These are phyloP conservation scores for Tricholoma hemisulphureum DNA, from an alignment of 768 basidiomycete species.

Conservation along the genomic window DNA sequence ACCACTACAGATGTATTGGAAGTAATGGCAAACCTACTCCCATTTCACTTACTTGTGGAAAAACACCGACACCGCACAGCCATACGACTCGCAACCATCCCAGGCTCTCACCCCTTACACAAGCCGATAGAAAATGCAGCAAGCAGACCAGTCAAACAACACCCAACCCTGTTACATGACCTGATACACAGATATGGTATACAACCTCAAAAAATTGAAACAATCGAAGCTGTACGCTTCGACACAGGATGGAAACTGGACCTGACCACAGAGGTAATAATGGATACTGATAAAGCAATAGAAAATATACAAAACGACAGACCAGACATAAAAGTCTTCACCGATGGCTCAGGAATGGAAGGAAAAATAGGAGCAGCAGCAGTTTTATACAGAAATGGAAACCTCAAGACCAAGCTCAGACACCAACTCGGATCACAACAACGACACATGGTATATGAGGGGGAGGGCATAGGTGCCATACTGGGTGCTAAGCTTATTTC, in stretches of 20 bases:
- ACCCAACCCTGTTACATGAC: constrained; percentile 4
- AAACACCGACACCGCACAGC: constrained; percentile 6
- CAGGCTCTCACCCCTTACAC: too few species aligned
- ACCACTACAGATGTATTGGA: constrained; percentile 5
- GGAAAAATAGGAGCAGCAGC: constrained; percentile 19
- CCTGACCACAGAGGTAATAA: too few species aligned
- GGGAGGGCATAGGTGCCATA: constrained; percentile 18
- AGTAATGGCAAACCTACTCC: constrained; percentile 5
- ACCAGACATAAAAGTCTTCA: too few species aligned
- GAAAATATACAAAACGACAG: too few species aligned
- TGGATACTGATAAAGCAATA: too few species aligned
- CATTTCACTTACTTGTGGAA: constrained; percentile 5
- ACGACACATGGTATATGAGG: constrained; percentile 14
- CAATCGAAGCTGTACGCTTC: not conserved
- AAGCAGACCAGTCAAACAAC: too few species aligned
- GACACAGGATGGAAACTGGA: too few species aligned
- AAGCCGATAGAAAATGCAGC: too few species aligned
- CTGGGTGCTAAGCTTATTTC: constrained; percentile 14
- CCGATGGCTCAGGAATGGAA: constrained; percentile 10
- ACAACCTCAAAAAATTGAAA: constrained; percentile 9
- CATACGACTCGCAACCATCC: constrained; percentile 5
- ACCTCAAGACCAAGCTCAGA: not conserved
- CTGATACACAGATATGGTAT: not conserved
- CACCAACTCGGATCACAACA: constrained; percentile 5
- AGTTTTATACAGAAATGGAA: constrained; percentile 8